phyloP scores from a whole-genome alignment of 306 rosid species.

The Acmispon strigosus region DNA sequence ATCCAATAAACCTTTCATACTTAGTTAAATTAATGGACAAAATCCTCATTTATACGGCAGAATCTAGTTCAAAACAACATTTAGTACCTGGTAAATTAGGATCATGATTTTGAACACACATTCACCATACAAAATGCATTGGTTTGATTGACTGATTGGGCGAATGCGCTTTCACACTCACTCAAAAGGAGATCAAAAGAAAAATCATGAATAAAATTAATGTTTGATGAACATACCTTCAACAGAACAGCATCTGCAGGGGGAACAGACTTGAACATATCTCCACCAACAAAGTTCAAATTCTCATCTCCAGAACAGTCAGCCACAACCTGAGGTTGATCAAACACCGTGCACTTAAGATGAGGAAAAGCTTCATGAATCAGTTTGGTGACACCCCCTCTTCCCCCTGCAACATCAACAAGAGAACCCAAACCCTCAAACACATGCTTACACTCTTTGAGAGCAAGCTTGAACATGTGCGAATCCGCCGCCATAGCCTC shows the following conservation, averaged over 20 bases:
- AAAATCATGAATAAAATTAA: too few species aligned
- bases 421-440: slow-evolving; percentile 40
- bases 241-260: slow-evolving; percentile 40
- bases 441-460: slow-evolving; percentile 29
- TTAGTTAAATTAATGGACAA: too few species aligned
- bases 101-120: too few species aligned
- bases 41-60: too few species aligned
- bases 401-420: slow-evolving; percentile 42
- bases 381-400: slow-evolving; percentile 25
- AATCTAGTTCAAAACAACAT: too few species aligned
- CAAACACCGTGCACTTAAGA: slow-evolving; percentile 44
- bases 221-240: slow-evolving; percentile 21
- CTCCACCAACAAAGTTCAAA: slow-evolving; percentile 45
- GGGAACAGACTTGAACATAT: slow-evolving; percentile 46
- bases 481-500: slow-evolving; percentile 47
- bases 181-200: too few species aligned
- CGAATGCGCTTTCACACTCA: too few species aligned
- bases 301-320: slow-evolving; percentile 13
- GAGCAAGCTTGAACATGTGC: slow-evolving; percentile 27
- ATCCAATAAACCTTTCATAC: too few species aligned
- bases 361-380: slow-evolving; percentile 37
- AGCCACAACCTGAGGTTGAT: slow-evolving; percentile 43
- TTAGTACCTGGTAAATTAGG: too few species aligned
- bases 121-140: too few species aligned
- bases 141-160: too few species aligned